Evolutionary conservation across 2,329 filamentous ascomycete genomes (phyloP), one percentile per base, ranked within the genome.

Genomic region (Pyricularia pennisetigena): DNA sequence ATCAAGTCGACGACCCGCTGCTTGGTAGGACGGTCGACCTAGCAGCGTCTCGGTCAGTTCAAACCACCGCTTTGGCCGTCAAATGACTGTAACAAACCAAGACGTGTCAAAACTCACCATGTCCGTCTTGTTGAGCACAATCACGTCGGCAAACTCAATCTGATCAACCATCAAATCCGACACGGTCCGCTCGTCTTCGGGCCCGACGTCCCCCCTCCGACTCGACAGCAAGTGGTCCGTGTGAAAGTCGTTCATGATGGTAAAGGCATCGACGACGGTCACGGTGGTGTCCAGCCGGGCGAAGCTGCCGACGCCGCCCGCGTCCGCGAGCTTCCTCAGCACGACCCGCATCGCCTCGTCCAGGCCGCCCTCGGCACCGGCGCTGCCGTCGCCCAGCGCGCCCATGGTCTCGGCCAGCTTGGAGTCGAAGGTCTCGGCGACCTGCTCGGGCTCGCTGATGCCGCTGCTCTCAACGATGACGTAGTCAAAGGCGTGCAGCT

Each of bases 101-200:
- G 24, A 9, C 12, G 9, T 6, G n/a, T n/a, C n/a, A n/a, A 7
- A n/a, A 64, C 74, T 24, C 16, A 90, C 86, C 69, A 87, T 85
- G 70, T 91, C 88, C 6, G 85, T 80, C 76, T 92, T 92, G 78
- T 92, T 92, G 24, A 92, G 78, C 3, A 92, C 82, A 16, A 92
- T 83, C 7, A 92, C 88, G 71, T 92, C 89, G 0, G 90, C 89
- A 72, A 93, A 93, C 76, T 93, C 90, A 69, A 92, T 90, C 73
- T 92, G 90, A 72, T 92, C 90, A 0, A 91, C 88, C 83, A 92
- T 90, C 0, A 93, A 81, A 71, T 92, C 89, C 0, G 89, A 91
- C 2, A 93, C 89, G 0, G 88, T 92, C 0, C 90, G 80, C 71
- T 93, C 89, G 69, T 93, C 90, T 71, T 92, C 90, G 0, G 85